Conservation (phyloP, 495 filamentous ascomycete species). For the Polyplosphaeria fusca region DNA sequence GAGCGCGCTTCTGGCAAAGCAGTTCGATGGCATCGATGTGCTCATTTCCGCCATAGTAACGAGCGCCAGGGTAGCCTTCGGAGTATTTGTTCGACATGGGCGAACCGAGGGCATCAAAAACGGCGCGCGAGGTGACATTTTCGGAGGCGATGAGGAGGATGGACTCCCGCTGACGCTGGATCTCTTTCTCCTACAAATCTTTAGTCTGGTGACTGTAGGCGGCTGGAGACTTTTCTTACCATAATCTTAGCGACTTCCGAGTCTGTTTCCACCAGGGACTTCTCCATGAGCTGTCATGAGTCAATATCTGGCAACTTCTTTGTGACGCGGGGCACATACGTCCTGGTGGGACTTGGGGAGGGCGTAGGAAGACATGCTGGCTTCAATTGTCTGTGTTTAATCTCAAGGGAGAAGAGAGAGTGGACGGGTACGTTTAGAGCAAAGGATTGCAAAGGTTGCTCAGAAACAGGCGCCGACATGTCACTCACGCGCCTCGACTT, state of each 20-base stretch:
- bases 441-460: not conserved
- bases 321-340: slow-evolving; percentile 52
- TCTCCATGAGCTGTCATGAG: slow-evolving; percentile 81
- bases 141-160: slow-evolving; percentile 97
- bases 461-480: not conserved
- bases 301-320: slow-evolving; percentile 44
- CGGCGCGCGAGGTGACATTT: slow-evolving; percentile 83
- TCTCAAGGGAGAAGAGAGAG: not conserved
- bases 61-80: slow-evolving; percentile 95
- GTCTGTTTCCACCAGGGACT: slow-evolving; percentile 76
- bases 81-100: slow-evolving; percentile 99
- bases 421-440: not conserved
- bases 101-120: slow-evolving; percentile 84
- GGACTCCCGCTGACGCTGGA: slow-evolving; percentile 96
- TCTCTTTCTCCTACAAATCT: slow-evolving; percentile 74
- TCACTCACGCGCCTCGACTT: not conserved
- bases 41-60: slow-evolving; percentile 99
- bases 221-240: no score
- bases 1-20: slow-evolving; percentile 91
- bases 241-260: slow-evolving; percentile 92
- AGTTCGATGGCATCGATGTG: slow-evolving; percentile 96
- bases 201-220: slow-evolving; percentile 14
- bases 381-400: slow-evolving; percentile 5
- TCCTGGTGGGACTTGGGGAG: slow-evolving; percentile 85
- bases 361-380: slow-evolving; percentile 60